These are phyloP conservation scores for Lasiodiplodia sp. DNA, from an alignment of 2,329 filamentous ascomycete species.

Conservation along the genomic window DNA sequence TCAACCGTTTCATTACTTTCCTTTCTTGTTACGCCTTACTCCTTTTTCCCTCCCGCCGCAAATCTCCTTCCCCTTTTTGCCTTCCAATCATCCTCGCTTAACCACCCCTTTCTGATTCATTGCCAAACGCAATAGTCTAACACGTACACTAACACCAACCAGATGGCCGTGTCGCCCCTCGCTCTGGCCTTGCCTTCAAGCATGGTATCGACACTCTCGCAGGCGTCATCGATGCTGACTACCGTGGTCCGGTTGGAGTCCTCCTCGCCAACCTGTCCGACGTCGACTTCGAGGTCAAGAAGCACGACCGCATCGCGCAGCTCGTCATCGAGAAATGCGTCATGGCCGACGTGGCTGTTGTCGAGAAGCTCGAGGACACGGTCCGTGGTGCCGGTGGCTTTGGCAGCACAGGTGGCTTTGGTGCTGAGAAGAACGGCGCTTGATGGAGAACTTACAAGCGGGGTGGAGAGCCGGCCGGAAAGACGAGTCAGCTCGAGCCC, in stretches of 20 bases:
- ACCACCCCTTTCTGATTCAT: background rate
- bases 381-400: slow-evolving; percentile 78
- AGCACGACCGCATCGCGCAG: slow-evolving; percentile 92
- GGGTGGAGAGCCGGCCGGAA: background rate
- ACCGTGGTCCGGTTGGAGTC: slow-evolving; percentile 92
- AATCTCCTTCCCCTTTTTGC: slow-evolving; percentile 20
- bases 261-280: slow-evolving; percentile 93
- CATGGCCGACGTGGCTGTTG: slow-evolving; percentile 90
- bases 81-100: background rate
- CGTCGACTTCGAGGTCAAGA: slow-evolving; percentile 78
- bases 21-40: background rate
- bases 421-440: slow-evolving; percentile 30
- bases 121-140: background rate
- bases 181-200: slow-evolving; percentile 90
- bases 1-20: background rate
- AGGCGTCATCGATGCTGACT: slow-evolving; percentile 97
- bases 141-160: background rate
- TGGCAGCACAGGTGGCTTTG: slow-evolving; percentile 49
- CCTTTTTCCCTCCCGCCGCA: slow-evolving; percentile 8
- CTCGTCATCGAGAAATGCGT: slow-evolving; percentile 93
- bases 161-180: slow-evolving; percentile 90
- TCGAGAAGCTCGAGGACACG: slow-evolving; percentile 86
- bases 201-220: slow-evolving; percentile 96
- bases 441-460: background rate
- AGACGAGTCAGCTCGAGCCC: background rate